Percentiles rank a stretch among this genome's conserved stretches.
phyloP scores from a whole-genome alignment of 768 basidiomycete genomes.

The Boletus sensibilis region DNA sequence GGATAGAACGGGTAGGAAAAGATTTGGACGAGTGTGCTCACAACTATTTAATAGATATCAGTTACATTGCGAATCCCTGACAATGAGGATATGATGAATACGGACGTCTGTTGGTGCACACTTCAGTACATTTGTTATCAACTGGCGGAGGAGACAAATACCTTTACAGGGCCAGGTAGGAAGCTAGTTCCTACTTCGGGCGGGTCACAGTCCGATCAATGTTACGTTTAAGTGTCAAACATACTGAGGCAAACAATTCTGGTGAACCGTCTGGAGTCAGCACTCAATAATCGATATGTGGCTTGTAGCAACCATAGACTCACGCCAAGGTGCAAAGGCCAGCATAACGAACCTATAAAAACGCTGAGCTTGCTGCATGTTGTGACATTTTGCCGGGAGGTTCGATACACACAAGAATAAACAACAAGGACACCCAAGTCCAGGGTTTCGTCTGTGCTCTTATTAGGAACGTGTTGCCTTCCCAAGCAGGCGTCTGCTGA shows the following conservation, averaged over 20 bases:
- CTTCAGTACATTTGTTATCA: neutral
- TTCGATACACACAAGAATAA: neutral
- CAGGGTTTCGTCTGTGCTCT: neutral
- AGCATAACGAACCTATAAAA: neutral
- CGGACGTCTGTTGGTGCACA: neutral
- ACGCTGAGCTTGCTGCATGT: neutral
- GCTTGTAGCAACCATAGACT: neutral
- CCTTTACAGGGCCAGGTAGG: neutral
- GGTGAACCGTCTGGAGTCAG: neutral
- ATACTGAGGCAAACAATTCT: neutral
- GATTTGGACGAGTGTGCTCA: no score
- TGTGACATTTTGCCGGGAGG: no score
- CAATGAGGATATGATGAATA: no score
- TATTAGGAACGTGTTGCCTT: neutral
- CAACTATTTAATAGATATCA: no score
- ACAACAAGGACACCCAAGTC: conserved; percentile 1
- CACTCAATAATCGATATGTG: no score
- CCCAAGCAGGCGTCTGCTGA: neutral
- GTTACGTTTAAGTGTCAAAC: no score
- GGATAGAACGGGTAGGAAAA: no score
- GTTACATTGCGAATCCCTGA: no score
- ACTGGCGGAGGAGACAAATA: neutral
- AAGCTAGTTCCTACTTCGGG: neutral
- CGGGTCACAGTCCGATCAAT: neutral
- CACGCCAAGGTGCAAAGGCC: neutral